A percentile compares a stretch with the other conserved stretches of the same genome.
These are phyloP conservation scores for Yamadazyma ubonensis DNA, from an alignment of 805 yeast species.

Conservation along the genomic window DNA sequence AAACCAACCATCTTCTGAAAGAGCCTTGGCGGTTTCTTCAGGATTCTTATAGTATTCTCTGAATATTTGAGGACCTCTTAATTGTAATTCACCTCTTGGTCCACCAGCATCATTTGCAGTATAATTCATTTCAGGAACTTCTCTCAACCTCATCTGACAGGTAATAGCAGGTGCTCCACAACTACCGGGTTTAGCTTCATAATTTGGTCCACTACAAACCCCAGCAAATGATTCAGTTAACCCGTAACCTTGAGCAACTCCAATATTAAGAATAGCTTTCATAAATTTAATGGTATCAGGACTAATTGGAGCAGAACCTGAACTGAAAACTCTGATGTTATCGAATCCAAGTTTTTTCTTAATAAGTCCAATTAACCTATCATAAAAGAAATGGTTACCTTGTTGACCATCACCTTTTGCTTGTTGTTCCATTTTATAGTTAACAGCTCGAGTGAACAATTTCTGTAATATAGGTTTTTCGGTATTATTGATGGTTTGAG, in stretches of 20 bases:
- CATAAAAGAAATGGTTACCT: slow-evolving; percentile 35
- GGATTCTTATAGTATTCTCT: slow-evolving; percentile 50
- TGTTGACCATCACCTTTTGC: slow-evolving; percentile 39
- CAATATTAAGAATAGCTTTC: slow-evolving; percentile 56
- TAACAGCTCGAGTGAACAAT: slow-evolving; percentile 23
- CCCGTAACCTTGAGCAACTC: slow-evolving; percentile 70
- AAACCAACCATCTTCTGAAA: slow-evolving; percentile 54
- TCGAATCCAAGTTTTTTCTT: slow-evolving; percentile 41
- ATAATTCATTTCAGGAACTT: slow-evolving; percentile 66
- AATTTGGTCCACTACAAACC: slow-evolving; percentile 36
- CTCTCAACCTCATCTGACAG: slow-evolving; percentile 54
- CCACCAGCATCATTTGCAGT: slow-evolving; percentile 26
- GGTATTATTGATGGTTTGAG: slow-evolving; percentile 24
- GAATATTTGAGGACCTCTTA: slow-evolving; percentile 60
- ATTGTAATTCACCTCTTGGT: slow-evolving; percentile 51
- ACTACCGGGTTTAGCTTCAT: slow-evolving; percentile 42
- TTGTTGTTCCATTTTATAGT: slow-evolving; percentile 25
- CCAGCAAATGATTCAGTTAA: slow-evolving; percentile 67
- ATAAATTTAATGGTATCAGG: slow-evolving; percentile 60
- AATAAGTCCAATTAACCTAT: slow-evolving; percentile 24
- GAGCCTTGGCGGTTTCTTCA: slow-evolving; percentile 46
- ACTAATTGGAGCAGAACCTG: slow-evolving; percentile 73
- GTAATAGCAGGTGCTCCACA: slow-evolving; percentile 48
- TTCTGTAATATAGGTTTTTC: slow-evolving; percentile 24
- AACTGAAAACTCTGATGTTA: slow-evolving; percentile 22